Conservation (phyloP, 2,329 filamentous ascomycete genomes). For the Sarocladium brachiariae region DNA sequence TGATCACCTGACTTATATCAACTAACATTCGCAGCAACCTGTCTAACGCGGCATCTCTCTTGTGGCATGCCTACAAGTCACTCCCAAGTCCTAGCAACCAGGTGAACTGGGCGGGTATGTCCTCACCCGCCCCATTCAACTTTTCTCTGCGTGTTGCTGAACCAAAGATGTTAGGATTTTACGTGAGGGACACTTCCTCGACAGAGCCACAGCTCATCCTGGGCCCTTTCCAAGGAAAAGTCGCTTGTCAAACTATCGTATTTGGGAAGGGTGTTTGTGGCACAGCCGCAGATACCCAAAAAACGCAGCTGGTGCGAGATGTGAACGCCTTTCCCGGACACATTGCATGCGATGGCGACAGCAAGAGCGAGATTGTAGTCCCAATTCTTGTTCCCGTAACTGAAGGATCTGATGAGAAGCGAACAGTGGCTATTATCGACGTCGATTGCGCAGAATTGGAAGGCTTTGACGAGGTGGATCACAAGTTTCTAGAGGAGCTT, state of each 20-base stretch:
- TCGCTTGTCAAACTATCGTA: conserved; percentile 70
- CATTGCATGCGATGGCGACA: conserved; percentile 73
- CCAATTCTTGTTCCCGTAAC: conserved; percentile 47
- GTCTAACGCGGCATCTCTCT: conserved; percentile 65
- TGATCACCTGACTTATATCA: neutral
- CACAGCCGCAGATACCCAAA: conserved; percentile 50
- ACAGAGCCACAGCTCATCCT: conserved; percentile 55
- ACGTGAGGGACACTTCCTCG: conserved; percentile 52
- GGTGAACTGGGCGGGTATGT: conserved; percentile 69
- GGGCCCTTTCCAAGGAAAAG: conserved; percentile 73
- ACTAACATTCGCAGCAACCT: conserved; percentile 52
- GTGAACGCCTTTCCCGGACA: conserved; percentile 72
- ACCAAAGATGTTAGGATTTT: conserved; percentile 52
- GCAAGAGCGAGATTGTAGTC: conserved; percentile 75
- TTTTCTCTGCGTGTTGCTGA: neutral
- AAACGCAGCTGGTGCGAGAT: conserved; percentile 62
- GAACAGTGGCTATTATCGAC: conserved; percentile 68
- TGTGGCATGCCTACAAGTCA: conserved; percentile 76
- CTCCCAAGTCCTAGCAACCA: conserved; percentile 56
- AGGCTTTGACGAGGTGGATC: conserved; percentile 66
- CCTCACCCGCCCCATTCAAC: conserved; percentile 13
- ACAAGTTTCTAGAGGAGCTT: conserved; percentile 57
- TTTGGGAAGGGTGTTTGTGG: conserved; percentile 74
- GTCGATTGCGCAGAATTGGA: conserved; percentile 63
- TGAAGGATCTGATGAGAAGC: conserved; percentile 26